These are phyloP conservation scores for Globisporangium paddicum DNA, from an alignment of 352 stramenopile genomes.

Conservation along the genomic window DNA sequence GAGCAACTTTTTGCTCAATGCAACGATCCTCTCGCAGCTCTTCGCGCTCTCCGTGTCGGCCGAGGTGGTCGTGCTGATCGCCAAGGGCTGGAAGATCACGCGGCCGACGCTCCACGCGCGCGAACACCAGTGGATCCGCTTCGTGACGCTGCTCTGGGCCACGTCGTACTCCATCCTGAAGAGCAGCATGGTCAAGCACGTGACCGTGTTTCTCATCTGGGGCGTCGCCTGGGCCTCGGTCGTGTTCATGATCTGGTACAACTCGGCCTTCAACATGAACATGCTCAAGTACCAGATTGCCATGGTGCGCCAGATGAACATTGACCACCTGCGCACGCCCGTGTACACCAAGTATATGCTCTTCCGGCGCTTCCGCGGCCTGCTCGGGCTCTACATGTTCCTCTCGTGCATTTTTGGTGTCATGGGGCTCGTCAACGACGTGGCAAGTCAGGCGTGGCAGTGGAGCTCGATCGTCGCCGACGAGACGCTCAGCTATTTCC, in stretches of 20 bases:
- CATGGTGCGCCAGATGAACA: slow-evolving; percentile 47
- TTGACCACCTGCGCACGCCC: slow-evolving; percentile 42
- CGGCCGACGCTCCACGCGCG: slow-evolving; percentile 30
- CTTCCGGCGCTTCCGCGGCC: slow-evolving; percentile 42
- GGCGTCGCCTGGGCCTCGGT: slow-evolving; percentile 44
- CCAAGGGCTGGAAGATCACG: slow-evolving; percentile 74
- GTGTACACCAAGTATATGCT: slow-evolving; percentile 66
- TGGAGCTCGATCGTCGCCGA: slow-evolving; percentile 26
- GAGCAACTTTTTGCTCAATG: slow-evolving; percentile 30
- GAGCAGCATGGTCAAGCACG: slow-evolving; percentile 30
- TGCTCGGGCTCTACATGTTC: slow-evolving; percentile 55
- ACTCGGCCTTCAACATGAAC: slow-evolving; percentile 64
- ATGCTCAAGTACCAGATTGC: slow-evolving; percentile 65
- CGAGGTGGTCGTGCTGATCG: slow-evolving; percentile 49
- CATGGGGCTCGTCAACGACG: slow-evolving; percentile 34
- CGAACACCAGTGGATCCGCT: slow-evolving; percentile 54
- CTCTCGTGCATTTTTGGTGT: slow-evolving; percentile 39
- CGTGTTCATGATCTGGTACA: slow-evolving; percentile 70
- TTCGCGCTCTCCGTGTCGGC: slow-evolving; percentile 39
- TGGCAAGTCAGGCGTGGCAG: slow-evolving; percentile 29
- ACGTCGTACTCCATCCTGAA: slow-evolving; percentile 36
- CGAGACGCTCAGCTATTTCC: slow-evolving; percentile 35
- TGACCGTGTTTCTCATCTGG: slow-evolving; percentile 48
- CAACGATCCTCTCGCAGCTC: slow-evolving; percentile 32
- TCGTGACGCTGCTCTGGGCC: slow-evolving; percentile 48